Evolutionary conservation across 148 eudicot genomes (phyloP).

Genomic region (Arbutus unedo): DNA sequence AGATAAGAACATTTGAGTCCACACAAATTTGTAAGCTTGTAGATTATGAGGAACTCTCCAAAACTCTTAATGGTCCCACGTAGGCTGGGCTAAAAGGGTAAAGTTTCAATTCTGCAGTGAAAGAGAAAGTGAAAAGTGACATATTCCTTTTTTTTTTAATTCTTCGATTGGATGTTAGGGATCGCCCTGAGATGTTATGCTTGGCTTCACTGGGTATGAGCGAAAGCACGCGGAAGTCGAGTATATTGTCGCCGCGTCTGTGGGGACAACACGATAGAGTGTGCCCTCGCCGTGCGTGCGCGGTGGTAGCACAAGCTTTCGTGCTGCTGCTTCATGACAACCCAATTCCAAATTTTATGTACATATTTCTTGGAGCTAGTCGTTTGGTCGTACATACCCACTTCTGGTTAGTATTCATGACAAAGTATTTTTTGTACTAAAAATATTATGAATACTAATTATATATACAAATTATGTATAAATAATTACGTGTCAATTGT

Average conservation of each 20-base stretch:
- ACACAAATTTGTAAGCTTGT: background rate
- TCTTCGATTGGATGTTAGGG: background rate
- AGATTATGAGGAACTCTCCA: background rate
- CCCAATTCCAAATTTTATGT: too few relatives aligned
- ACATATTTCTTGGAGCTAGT: too few relatives aligned
- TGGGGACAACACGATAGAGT: background rate
- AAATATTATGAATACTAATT: too few relatives aligned
- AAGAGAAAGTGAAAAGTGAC: background rate
- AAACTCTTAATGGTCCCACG: background rate
- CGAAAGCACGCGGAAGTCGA: background rate
- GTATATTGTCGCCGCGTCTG: background rate
- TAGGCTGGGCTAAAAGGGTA: background rate
- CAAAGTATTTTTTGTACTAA: too few relatives aligned
- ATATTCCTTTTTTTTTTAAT: too few relatives aligned
- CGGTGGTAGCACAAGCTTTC: slow-evolving; percentile 9
- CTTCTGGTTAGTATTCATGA: too few relatives aligned
- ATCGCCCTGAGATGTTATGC: background rate
- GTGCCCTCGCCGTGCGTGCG: background rate
- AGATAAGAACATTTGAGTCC: background rate
- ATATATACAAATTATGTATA: too few relatives aligned
- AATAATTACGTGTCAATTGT: too few relatives aligned
- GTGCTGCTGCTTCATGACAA: background rate
- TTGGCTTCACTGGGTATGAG: background rate
- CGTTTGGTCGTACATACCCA: too few relatives aligned
- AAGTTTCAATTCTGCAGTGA: too few relatives aligned